Evolutionary conservation across 1,284 basidiomycete species (phyloP), one percentile per base, ranked within the genome.

Genomic region (Ganoderma boninense): DNA sequence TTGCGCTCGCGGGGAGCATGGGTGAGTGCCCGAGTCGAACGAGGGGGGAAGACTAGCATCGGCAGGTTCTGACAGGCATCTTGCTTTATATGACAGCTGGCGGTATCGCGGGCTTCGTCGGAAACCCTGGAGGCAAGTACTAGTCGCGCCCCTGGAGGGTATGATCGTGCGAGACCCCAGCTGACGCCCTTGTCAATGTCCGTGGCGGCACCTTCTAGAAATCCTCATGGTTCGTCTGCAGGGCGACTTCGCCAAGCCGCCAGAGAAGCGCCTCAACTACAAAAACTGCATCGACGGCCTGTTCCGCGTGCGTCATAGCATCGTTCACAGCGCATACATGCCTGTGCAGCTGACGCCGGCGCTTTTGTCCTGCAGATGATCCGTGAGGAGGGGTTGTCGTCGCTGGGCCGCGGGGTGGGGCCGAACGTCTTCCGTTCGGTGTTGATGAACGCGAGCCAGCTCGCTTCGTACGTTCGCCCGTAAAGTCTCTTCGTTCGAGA

Each of bases 371-470:
- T 20, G 13, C 13, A 94, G 90, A 97, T 97, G 94, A 87, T 95
- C 18, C 84, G 88, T 11, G 94, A 96, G 77, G 96, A 97, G 82
- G 96, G 96, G 3, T 74, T 84, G 20, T 89, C 89, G 0, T 92
- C 94, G 0, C 87, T 97, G 65, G 85, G 82, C 40, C 90, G 96
- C 49, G 96, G 96, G n/a, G 86, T 94, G 8, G 92, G 88, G 0
- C 96, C 96, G 1, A 97, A 97, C 77, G 91, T 95, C 13, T 91
- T 96, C 78, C 89, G 96, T 79, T 92, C 95, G 1, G 79, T 97
- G 4, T 81, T 97, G 72, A 97, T 97, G 96, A 97, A 97, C 80
- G 94, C 95, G 56, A 94, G 92, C 80, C 96, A 97, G 80, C 89
- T 97, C 20, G 95, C 94, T 2, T 95, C 93, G 90, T 94, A 77